These are phyloP conservation scores for Tardiomyces digboiensis DNA, from an alignment of 1,139 yeast genomes.

Conservation along the genomic window DNA sequence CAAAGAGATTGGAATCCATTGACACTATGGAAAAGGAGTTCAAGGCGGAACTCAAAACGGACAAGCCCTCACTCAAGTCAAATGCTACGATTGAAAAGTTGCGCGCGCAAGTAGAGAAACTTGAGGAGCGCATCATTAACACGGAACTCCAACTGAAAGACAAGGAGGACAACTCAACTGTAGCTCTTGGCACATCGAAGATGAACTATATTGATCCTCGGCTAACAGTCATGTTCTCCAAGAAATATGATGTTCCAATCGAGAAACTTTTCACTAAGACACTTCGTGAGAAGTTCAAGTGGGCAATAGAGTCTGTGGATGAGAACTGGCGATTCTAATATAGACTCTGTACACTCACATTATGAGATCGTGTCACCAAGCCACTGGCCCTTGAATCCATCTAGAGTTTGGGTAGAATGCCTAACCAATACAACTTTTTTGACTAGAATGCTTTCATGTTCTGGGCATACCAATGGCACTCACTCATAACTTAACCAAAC, in stretches of 20 bases:
- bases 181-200: constrained; percentile 88
- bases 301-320: constrained; percentile 94
- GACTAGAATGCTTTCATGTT: no score
- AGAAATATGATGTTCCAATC: constrained; percentile 79
- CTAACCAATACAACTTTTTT: no score
- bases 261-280: constrained; percentile 90
- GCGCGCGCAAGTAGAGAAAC: constrained; percentile 57
- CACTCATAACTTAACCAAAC: no score
- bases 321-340: constrained; percentile 72
- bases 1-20: constrained; percentile 49
- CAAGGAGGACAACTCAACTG: constrained; percentile 90
- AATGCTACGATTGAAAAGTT: constrained; percentile 58
- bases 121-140: constrained; percentile 62
- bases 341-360: neutral
- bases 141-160: constrained; percentile 74
- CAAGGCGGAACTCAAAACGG: constrained; percentile 50
- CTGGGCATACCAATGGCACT: no score
- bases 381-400: no score
- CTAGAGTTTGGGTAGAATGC: no score
- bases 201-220: constrained; percentile 95
- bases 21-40: constrained; percentile 48
- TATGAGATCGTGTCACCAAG: no score
- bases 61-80: constrained; percentile 48
- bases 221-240: constrained; percentile 81
- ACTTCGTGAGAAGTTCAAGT: constrained; percentile 79